A percentile compares a stretch with the other conserved stretches of the same genome.
Conservation (phyloP, 768 basidiomycete genomes). For the Mycena sanguinolenta region DNA sequence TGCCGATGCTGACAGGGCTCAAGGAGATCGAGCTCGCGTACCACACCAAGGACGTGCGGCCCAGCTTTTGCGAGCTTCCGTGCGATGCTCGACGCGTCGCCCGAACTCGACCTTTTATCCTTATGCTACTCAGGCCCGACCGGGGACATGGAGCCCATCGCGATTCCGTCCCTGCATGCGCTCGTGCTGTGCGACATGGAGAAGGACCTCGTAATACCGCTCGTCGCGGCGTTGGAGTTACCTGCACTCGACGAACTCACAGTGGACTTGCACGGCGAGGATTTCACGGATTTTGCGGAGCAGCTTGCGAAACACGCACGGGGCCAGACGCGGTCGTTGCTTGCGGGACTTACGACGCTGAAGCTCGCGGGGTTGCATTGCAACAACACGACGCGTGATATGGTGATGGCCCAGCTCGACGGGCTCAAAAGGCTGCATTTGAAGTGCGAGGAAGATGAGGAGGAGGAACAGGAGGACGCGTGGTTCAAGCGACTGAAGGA, state of each 20-base stretch:
- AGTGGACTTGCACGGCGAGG: slow-evolving; percentile 69
- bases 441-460: slow-evolving; percentile 42
- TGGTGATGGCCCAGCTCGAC: slow-evolving; percentile 61
- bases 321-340: slow-evolving; percentile 57
- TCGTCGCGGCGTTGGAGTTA: slow-evolving; percentile 54
- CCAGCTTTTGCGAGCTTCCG: slow-evolving; percentile 67
- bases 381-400: slow-evolving; percentile 45
- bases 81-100: slow-evolving; percentile 64
- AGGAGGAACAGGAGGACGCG: slow-evolving; percentile 47
- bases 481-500: slow-evolving; percentile 39
- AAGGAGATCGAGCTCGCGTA: slow-evolving; percentile 70
- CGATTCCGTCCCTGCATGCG: slow-evolving; percentile 54
- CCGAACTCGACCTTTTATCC: slow-evolving; percentile 65
- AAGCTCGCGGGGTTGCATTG: slow-evolving; percentile 67
- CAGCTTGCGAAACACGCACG: slow-evolving; percentile 57
- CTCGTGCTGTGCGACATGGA: slow-evolving; percentile 58
- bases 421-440: slow-evolving; percentile 61
- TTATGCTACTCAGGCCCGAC: slow-evolving; percentile 72
- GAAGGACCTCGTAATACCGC: slow-evolving; percentile 51
- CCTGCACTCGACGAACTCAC: slow-evolving; percentile 58
- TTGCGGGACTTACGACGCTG: slow-evolving; percentile 64
- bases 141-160: slow-evolving; percentile 53
- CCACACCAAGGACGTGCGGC: slow-evolving; percentile 74
- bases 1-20: slow-evolving; percentile 60
- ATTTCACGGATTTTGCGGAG: slow-evolving; percentile 64